Conservation (phyloP, 768 basidiomycete species). For the Artomyces pyxidatus region DNA sequence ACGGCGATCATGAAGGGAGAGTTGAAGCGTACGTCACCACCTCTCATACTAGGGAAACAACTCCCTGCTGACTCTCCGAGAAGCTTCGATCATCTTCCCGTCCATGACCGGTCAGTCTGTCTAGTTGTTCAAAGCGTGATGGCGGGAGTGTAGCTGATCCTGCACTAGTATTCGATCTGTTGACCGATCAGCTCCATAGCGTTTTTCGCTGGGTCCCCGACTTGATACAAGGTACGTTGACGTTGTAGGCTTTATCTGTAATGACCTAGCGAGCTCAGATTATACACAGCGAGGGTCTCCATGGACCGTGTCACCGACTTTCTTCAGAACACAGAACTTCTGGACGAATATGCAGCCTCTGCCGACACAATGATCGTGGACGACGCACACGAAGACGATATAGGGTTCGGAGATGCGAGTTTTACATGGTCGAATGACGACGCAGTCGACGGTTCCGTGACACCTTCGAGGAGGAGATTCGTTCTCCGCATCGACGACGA, state of each 20-base stretch:
- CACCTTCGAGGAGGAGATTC: constrained; percentile 40
- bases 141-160: constrained; percentile 2
- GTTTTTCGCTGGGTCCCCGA: constrained; percentile 18
- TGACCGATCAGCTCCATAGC: constrained; percentile 24
- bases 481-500: constrained; percentile 42
- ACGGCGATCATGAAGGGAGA: constrained; percentile 16
- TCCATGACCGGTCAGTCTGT: constrained; percentile 17
- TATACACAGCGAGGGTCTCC: no score
- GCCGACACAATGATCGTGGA: no score
- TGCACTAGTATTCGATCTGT: constrained; percentile 35
- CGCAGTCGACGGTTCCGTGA: constrained; percentile 23
- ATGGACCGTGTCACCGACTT: no score
- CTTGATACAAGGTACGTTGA: constrained; percentile 10
- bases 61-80: not conserved
- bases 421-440: constrained; percentile 45
- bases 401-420: constrained; percentile 46
- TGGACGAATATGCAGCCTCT: no score
- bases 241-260: not conserved
- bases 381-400: no score
- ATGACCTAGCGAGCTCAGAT: no score
- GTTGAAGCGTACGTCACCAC: not conserved
- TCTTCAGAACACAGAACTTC: no score
- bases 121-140: not conserved
- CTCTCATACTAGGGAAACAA: not conserved
- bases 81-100: constrained; percentile 24